phyloP scores from a whole-genome alignment of 225 moss, liverwort and hornwort genomes.

The Polytrichum commune region DNA sequence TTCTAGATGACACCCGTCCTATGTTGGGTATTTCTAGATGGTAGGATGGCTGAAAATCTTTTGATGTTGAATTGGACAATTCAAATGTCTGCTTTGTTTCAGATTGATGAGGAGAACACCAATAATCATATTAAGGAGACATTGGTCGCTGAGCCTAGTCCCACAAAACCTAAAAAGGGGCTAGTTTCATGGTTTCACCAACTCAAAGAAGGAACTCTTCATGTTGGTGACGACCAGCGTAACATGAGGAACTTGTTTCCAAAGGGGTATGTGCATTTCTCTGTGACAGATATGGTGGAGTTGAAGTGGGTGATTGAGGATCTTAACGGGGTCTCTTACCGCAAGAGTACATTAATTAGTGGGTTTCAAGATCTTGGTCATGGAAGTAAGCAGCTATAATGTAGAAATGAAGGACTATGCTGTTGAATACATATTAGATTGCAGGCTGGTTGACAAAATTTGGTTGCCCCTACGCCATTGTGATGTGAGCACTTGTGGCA shows the following conservation, averaged over 20 bases:
- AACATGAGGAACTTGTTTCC: conserved; percentile 35
- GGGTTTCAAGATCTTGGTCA: conserved; percentile 59
- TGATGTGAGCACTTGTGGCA: too few relatives aligned
- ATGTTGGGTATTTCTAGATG: too few relatives aligned
- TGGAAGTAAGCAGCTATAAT: conserved; percentile 31
- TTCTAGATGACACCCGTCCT: too few relatives aligned
- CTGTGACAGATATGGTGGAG: conserved; percentile 71
- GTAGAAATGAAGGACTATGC: neutral
- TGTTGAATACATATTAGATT: too few relatives aligned
- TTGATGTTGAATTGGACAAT: neutral
- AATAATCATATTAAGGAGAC: conserved; percentile 3
- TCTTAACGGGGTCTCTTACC: conserved; percentile 75
- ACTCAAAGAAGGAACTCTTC: conserved; percentile 70
- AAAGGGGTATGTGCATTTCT: conserved; percentile 60
- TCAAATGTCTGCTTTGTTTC: neutral
- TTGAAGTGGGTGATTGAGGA: conserved; percentile 90
- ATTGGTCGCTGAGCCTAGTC: conserved; percentile 7
- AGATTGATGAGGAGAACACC: conserved; percentile 5
- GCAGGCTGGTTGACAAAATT: too few relatives aligned
- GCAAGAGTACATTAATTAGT: conserved; percentile 62
- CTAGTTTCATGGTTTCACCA: conserved; percentile 61
- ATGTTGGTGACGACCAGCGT: conserved; percentile 35
- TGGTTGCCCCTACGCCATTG: too few relatives aligned
- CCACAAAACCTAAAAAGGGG: conserved; percentile 38
- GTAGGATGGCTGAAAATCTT: neutral